Evolutionary conservation across 2,329 filamentous ascomycete genomes (phyloP).

Genomic region (Pseudopyricularia javanii): DNA sequence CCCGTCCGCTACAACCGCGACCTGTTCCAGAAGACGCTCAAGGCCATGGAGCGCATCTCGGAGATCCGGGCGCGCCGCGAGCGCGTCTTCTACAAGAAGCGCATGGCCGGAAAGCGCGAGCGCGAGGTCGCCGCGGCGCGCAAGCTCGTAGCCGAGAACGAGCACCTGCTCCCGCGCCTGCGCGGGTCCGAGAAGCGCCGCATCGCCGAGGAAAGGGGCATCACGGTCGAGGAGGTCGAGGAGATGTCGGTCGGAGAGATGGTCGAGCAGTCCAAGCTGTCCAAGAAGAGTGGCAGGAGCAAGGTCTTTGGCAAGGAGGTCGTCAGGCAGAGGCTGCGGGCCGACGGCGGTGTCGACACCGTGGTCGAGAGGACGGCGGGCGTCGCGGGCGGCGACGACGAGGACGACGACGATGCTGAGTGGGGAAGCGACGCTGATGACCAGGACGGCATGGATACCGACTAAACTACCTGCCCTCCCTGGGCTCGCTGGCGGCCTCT

Average conservation of each 20-base stretch:
- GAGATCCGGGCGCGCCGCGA: constrained; percentile 79
- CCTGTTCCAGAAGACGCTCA: constrained; percentile 73
- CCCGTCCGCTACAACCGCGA: constrained; percentile 94
- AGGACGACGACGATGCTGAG: constrained; percentile 21
- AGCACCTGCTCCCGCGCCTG: constrained; percentile 75
- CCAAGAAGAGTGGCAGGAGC: constrained; percentile 12
- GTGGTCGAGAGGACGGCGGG: constrained; percentile 11
- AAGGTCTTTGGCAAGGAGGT: constrained; percentile 22
- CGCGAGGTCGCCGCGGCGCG: constrained; percentile 67
- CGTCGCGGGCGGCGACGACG: constrained; percentile 9
- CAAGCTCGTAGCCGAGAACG: constrained; percentile 82
- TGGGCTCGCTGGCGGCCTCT: not conserved
- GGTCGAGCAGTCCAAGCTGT: constrained; percentile 13
- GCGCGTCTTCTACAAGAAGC: constrained; percentile 84
- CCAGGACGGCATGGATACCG: constrained; percentile 22
- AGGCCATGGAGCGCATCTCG: constrained; percentile 80
- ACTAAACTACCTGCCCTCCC: constrained; percentile 12
- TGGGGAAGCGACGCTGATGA: constrained; percentile 15
- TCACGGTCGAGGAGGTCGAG: constrained; percentile 20
- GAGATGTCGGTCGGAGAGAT: constrained; percentile 16
- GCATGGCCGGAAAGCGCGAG: constrained; percentile 84
- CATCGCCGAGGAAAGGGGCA: constrained; percentile 38
- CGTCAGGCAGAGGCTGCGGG: constrained; percentile 20
- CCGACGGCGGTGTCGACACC: constrained; percentile 25
- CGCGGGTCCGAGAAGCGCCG: constrained; percentile 56